Evolutionary conservation across 345 rosid species (phyloP).

Genomic region (Iberis pinnata): DNA sequence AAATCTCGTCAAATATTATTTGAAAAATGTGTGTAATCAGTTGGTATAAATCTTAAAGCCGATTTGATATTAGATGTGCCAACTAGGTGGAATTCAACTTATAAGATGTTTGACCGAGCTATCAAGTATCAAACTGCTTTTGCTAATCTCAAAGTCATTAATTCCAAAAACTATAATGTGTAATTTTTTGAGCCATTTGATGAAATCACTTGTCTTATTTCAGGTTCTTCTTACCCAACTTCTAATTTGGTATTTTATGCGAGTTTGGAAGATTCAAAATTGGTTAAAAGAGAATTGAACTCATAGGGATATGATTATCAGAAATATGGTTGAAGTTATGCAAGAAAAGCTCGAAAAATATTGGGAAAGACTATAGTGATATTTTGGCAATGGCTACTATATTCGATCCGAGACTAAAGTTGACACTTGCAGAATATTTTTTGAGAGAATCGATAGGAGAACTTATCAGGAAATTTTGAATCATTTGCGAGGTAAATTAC

Average conservation of each 20-base stretch:
- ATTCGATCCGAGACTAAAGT: background rate
- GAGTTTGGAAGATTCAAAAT: background rate
- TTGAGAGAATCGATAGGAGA: background rate
- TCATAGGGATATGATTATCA: background rate
- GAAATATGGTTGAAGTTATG: background rate
- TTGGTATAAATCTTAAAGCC: background rate
- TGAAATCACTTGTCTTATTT: background rate
- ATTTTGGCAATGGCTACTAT: background rate
- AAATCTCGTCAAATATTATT: background rate
- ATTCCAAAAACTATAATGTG: background rate
- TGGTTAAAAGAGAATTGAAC: background rate
- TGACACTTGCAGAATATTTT: background rate
- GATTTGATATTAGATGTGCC: background rate
- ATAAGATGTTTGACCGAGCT: background rate
- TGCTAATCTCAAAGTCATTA: background rate
- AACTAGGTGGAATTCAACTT: background rate
- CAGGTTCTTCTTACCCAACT: constrained; percentile 1
- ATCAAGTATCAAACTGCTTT: background rate
- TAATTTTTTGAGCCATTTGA: background rate
- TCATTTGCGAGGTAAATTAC: background rate
- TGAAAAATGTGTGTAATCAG: background rate
- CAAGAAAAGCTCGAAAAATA: background rate
- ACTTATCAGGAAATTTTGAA: background rate
- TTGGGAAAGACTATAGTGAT: background rate
- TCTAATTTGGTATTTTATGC: background rate